Conservation (phyloP, 257 asterid species). For the Plantago ovata region DNA sequence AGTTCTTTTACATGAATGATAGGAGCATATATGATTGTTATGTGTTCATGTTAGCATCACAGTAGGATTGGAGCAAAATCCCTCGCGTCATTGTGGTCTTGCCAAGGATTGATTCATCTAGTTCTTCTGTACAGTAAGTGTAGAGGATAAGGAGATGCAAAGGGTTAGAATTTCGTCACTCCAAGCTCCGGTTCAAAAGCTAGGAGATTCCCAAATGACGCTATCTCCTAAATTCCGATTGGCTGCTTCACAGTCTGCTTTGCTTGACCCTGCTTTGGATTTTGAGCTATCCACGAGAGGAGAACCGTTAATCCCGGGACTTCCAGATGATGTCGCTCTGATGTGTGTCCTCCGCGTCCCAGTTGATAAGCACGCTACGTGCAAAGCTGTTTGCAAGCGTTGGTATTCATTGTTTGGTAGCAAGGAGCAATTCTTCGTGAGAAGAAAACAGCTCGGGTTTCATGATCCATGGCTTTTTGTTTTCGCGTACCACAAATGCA, state of each 20-base stretch:
- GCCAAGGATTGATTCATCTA: neutral
- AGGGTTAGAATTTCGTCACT: constrained; percentile 5
- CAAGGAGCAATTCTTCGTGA: constrained; percentile 65
- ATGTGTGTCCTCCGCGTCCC: constrained; percentile 89
- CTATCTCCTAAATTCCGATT: constrained; percentile 55
- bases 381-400: constrained; percentile 61
- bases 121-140: neutral
- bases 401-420: constrained; percentile 77
- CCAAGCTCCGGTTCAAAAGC: constrained; percentile 34
- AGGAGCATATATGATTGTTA: neutral
- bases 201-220: constrained; percentile 83
- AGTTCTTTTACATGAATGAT: too few species aligned
- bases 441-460: constrained; percentile 74
- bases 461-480: constrained; percentile 91
- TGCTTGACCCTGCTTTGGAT: constrained; percentile 36
- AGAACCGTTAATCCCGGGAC: constrained; percentile 77
- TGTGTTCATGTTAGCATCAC: neutral
- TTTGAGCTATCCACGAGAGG: constrained; percentile 31
- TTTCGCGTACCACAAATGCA: constrained; percentile 75
- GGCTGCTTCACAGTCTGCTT: constrained; percentile 44
- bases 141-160: neutral
- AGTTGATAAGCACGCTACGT: constrained; percentile 43
- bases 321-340: constrained; percentile 91
- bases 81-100: neutral
- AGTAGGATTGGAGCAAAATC: neutral